Evolutionary conservation across 129 eudicot genomes (phyloP).

Genomic region (Tagetes erecta): DNA sequence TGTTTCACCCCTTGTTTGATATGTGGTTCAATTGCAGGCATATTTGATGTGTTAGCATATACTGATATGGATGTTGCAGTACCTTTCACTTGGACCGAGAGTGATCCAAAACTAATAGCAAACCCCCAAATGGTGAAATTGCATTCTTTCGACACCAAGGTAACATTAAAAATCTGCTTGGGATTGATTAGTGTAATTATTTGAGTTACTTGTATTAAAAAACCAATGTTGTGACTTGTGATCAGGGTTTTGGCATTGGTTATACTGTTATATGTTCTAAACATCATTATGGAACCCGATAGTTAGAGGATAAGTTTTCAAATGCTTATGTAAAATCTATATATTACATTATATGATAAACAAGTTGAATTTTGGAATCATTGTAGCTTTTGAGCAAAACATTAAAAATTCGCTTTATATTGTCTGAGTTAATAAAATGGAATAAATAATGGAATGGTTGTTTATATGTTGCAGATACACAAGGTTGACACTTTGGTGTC

Average conservation of each 20-base stretch:
- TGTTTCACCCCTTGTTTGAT: slow-evolving; percentile 6
- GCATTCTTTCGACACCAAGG: slow-evolving; percentile 96
- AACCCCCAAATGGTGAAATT: slow-evolving; percentile 98
- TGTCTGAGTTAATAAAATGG: neutral
- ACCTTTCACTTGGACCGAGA: slow-evolving; percentile 94
- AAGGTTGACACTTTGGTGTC: slow-evolving; percentile 97
- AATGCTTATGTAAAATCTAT: too few relatives aligned
- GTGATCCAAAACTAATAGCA: slow-evolving; percentile 85
- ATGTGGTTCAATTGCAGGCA: slow-evolving; percentile 48
- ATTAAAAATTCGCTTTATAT: too few relatives aligned
- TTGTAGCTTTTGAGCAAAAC: neutral
- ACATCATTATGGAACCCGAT: too few relatives aligned
- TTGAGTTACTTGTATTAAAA: too few relatives aligned
- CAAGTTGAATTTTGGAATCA: neutral
- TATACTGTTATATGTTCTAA: too few relatives aligned
- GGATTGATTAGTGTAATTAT: neutral
- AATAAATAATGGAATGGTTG: neutral
- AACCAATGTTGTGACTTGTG: too few relatives aligned
- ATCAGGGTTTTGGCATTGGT: too few relatives aligned
- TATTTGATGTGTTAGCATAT: slow-evolving; percentile 92
- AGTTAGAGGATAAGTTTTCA: too few relatives aligned
- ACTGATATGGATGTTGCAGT: slow-evolving; percentile 84
- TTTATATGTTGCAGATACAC: slow-evolving; percentile 72
- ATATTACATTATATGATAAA: neutral
- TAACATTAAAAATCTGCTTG: neutral